These are phyloP conservation scores for Stereum hirsutum DNA, from an alignment of 1,284 basidiomycete species.

Conservation along the genomic window DNA sequence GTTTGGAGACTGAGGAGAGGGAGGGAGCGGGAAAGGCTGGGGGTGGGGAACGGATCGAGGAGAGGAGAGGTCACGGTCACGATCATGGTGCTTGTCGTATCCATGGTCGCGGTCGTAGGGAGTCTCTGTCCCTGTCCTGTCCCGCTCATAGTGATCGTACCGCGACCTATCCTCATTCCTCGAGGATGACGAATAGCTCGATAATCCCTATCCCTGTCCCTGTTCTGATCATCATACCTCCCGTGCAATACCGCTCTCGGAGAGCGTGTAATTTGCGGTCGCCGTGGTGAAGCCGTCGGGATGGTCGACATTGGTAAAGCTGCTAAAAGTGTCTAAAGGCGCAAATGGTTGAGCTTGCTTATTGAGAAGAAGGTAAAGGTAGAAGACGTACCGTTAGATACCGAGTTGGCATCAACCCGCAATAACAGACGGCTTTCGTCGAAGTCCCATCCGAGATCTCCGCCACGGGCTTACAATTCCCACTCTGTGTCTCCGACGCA, in stretches of 20 bases:
- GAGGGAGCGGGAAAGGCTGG: slow-evolving; percentile 36
- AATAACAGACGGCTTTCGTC: slow-evolving; percentile 83
- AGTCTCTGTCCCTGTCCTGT: slow-evolving; percentile 27
- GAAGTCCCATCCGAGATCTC: slow-evolving; percentile 12
- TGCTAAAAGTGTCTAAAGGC: no score
- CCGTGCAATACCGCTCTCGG: no score
- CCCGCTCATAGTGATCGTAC: slow-evolving; percentile 23
- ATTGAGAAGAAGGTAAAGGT: no score
- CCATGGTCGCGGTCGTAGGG: slow-evolving; percentile 20
- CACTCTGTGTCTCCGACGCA: slow-evolving; percentile 44
- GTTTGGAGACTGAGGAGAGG: slow-evolving; percentile 27
- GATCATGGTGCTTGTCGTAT: slow-evolving; percentile 21
- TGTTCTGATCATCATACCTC: slow-evolving; percentile 44
- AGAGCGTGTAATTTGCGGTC: no score
- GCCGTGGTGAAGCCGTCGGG: no score
- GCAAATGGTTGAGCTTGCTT: no score
- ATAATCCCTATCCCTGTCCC: slow-evolving; percentile 30
- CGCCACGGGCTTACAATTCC: slow-evolving; percentile 89
- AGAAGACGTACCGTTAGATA: slow-evolving; percentile 81
- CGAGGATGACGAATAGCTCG: slow-evolving; percentile 18
- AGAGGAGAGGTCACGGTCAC: slow-evolving; percentile 34
- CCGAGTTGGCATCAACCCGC: slow-evolving; percentile 98
- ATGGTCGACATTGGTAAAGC: no score
- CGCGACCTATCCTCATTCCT: slow-evolving; percentile 17
- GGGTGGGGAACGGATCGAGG: slow-evolving; percentile 37